Percentiles rank a stretch among this genome's conserved stretches.
Evolutionary conservation across 169 alveolate species (phyloP).

Genomic region (Plasmodium ovale): DNA sequence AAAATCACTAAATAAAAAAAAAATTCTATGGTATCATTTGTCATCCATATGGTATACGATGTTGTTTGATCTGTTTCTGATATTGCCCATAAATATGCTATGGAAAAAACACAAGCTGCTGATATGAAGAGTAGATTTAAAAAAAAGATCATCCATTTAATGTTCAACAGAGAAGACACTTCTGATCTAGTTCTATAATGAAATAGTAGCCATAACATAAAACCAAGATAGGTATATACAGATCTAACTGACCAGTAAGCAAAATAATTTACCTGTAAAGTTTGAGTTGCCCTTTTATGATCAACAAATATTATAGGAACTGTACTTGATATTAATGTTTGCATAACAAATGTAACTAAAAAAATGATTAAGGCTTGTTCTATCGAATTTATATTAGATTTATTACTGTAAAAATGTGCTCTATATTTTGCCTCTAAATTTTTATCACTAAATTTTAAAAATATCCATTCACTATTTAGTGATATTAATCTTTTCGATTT

Average conservation of each 20-base stretch:
- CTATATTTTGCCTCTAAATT: conserved; percentile 90
- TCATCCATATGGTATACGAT: conserved; percentile 84
- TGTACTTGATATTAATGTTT: conserved; percentile 85
- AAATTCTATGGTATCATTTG: conserved; percentile 87
- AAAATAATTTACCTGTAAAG: conserved; percentile 80
- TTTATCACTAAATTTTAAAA: conserved; percentile 88
- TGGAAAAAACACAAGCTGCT: conserved; percentile 89
- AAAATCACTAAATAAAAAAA: conserved; percentile 87
- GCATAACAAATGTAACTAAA: conserved; percentile 89
- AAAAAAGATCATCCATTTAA: conserved; percentile 86
- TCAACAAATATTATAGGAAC: conserved; percentile 86
- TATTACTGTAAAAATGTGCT: conserved; percentile 88
- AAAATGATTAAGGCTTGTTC: conserved; percentile 91
- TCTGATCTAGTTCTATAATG: conserved; percentile 81
- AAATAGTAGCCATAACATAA: conserved; percentile 89
- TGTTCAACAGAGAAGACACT: conserved; percentile 69
- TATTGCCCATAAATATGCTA: conserved; percentile 88
- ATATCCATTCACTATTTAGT: conserved; percentile 80
- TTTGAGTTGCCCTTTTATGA: conserved; percentile 76
- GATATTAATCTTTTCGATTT: conserved; percentile 18
- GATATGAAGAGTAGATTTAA: conserved; percentile 86
- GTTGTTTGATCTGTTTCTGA: conserved; percentile 37
- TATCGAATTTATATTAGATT: conserved; percentile 87
- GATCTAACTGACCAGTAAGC: conserved; percentile 91
- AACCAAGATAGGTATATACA: conserved; percentile 86